These are phyloP conservation scores for Priceomyces haplophilus DNA, from an alignment of 805 yeast genomes.

Conservation along the genomic window DNA sequence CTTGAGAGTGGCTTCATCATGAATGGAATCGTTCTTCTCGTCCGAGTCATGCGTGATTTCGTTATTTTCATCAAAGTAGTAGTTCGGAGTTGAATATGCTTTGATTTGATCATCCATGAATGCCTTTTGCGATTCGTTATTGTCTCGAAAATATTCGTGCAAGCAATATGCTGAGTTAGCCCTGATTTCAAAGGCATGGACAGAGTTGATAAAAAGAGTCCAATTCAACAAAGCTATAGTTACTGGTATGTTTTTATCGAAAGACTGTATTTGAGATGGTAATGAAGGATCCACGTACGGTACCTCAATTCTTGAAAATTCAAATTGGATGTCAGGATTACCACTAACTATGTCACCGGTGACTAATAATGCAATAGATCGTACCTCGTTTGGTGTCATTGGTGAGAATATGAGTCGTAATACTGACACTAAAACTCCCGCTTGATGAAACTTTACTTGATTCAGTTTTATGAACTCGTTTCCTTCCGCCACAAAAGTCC, in stretches of 20 bases:
- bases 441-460: constrained; percentile 57
- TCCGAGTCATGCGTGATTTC: constrained; percentile 6
- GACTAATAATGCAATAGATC: constrained; percentile 67
- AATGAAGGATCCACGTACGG: constrained; percentile 82
- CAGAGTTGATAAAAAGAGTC: constrained; percentile 75
- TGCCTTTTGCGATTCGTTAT: constrained; percentile 54
- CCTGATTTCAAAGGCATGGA: constrained; percentile 80
- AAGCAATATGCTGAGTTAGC: constrained; percentile 66
- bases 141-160: constrained; percentile 64
- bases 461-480: constrained; percentile 59
- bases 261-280: constrained; percentile 41
- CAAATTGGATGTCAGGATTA: constrained; percentile 64
- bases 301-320: constrained; percentile 80
- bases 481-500: constrained; percentile 68
- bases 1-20: background rate
- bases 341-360: constrained; percentile 73
- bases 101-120: constrained; percentile 68
- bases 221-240: constrained; percentile 74
- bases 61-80: constrained; percentile 15
- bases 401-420: constrained; percentile 69
- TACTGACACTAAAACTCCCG: constrained; percentile 63
- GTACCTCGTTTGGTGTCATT: constrained; percentile 59
- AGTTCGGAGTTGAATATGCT: constrained; percentile 27
- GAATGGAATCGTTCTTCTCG: background rate
- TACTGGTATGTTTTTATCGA: constrained; percentile 55